Base-by-base conservation (phyloP, 768 basidiomycete genomes). In the Mycena floridula region DNA sequence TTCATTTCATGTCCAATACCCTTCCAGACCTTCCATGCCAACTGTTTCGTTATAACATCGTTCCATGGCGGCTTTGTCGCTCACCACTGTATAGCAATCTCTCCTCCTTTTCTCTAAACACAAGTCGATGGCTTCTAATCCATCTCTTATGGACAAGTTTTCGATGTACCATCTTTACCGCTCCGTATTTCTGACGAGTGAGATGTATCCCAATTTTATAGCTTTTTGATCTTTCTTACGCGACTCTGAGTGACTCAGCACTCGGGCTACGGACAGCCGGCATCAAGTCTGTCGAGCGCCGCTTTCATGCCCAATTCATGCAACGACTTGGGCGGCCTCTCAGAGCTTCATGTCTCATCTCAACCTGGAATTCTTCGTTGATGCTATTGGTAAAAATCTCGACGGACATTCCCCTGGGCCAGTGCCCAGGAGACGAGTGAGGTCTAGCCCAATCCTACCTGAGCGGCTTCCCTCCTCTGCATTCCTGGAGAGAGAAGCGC, bases 151-250 rank as follows among this genome's bases (percentile, higher is more conserved):
- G 77, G 67, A 89, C 68, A 57, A 70, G 95, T 73, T 63, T 81
- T 85, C 65, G 94, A 69, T 71, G 86, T 87, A 70, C 89, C 82
- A 73, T 97, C 94, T 69, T 95, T 91, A 62, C 89, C 89, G 47
- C 82, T 90, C n/a, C n/a, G n/a, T n/a, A n/a, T n/a, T n/a, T n/a
- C n/a, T n/a, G n/a, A n/a, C n/a, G n/a, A n/a, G n/a, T n/a, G n/a
- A n/a, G n/a, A n/a, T n/a, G n/a, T n/a, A n/a, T n/a, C n/a, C n/a
- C n/a, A n/a, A n/a, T n/a, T n/a, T n/a, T n/a, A n/a, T n/a, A n/a
- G n/a, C n/a, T n/a, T n/a, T n/a, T n/a, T n/a, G n/a, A n/a, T n/a
- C n/a, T n/a, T n/a, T n/a, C n/a, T n/a, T n/a, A n/a, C n/a, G n/a
- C n/a, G n/a, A n/a, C n/a, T n/a, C n/a, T n/a, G n/a, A n/a, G n/a